Evolutionary conservation across 2,329 filamentous ascomycete species (phyloP).

Genomic region (Sarocladiaceae sp.): DNA sequence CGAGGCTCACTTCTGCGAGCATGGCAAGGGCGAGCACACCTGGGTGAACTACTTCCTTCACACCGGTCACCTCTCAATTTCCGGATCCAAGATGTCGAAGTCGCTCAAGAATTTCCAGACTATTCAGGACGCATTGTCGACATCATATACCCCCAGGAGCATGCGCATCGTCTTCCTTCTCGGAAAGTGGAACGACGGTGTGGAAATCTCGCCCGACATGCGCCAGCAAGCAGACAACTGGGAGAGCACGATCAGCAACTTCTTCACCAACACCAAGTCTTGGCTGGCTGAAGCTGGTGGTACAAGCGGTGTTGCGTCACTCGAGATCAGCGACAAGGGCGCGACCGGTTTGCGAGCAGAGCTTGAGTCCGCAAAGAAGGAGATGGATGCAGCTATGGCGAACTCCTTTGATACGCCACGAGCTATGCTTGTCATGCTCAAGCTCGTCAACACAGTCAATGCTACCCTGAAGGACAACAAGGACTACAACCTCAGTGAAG

Average conservation of each 20-base stretch:
- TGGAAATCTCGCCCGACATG: constrained; percentile 84
- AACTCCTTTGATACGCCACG: constrained; percentile 85
- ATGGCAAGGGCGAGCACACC: constrained; percentile 50
- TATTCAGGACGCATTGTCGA: constrained; percentile 71
- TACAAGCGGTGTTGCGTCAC: constrained; percentile 26
- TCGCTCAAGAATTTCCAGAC: constrained; percentile 94
- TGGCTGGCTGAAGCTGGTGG: constrained; percentile 40
- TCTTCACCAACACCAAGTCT: constrained; percentile 52
- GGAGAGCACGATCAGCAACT: constrained; percentile 72
- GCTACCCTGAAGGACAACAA: constrained; percentile 44
- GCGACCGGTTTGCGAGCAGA: constrained; percentile 30
- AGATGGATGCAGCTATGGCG: constrained; percentile 54
- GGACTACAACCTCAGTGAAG: constrained; percentile 36
- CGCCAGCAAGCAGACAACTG: constrained; percentile 67
- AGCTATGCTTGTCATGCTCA: constrained; percentile 71
- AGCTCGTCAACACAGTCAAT: constrained; percentile 75
- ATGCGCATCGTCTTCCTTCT: constrained; percentile 83
- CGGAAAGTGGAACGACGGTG: constrained; percentile 82
- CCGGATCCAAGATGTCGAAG: constrained; percentile 93
- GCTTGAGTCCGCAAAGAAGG: constrained; percentile 47
- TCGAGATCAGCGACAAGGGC: constrained; percentile 29
- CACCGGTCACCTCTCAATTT: constrained; percentile 83
- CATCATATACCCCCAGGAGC: constrained; percentile 66
- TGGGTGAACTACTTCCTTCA: constrained; percentile 97
- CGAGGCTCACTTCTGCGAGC: constrained; percentile 69